Conservation (phyloP, 2,329 filamentous ascomycete species). For the Hypoxylon sp. region DNA sequence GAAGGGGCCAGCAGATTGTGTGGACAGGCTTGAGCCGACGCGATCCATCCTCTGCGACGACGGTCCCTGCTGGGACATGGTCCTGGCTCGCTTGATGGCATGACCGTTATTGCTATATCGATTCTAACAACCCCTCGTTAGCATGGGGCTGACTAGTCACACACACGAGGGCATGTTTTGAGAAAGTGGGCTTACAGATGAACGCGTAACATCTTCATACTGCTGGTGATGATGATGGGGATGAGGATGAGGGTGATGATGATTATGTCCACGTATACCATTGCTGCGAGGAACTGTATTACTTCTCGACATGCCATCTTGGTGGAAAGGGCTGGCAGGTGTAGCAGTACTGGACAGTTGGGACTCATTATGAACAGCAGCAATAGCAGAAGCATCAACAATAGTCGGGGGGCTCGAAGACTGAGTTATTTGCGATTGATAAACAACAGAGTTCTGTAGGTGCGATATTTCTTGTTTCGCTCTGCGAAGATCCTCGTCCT, state of each 20-base stretch:
- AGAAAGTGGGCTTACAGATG: slow-evolving; percentile 43
- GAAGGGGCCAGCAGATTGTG: slow-evolving; percentile 52
- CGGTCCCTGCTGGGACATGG: slow-evolving; percentile 48
- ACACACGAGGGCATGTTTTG: slow-evolving; percentile 21
- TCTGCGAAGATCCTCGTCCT: slow-evolving; percentile 41
- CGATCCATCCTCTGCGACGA: slow-evolving; percentile 55
- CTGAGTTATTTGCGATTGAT: slow-evolving; percentile 38
- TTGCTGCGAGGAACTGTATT: slow-evolving; percentile 44
- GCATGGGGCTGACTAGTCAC: slow-evolving; percentile 25
- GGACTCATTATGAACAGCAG: slow-evolving; percentile 42
- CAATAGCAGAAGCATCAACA: slow-evolving; percentile 37
- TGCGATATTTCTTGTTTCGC: slow-evolving; percentile 40
- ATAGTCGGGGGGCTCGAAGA: slow-evolving; percentile 33
- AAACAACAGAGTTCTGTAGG: slow-evolving; percentile 39
- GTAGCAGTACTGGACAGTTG: slow-evolving; percentile 41
- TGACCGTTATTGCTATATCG: slow-evolving; percentile 40
- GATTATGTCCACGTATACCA: slow-evolving; percentile 39
- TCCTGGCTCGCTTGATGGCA: slow-evolving; percentile 47
- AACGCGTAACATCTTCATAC: slow-evolving; percentile 34
- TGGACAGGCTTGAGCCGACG: slow-evolving; percentile 53
- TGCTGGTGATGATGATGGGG: no score
- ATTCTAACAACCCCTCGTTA: slow-evolving; percentile 39
- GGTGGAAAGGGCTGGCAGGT: slow-evolving; percentile 33
- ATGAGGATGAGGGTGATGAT: no score
- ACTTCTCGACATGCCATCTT: slow-evolving; percentile 44